phyloP scores from a whole-genome alignment of 2,329 filamentous ascomycete genomes.

The Alternaria brassicicola region DNA sequence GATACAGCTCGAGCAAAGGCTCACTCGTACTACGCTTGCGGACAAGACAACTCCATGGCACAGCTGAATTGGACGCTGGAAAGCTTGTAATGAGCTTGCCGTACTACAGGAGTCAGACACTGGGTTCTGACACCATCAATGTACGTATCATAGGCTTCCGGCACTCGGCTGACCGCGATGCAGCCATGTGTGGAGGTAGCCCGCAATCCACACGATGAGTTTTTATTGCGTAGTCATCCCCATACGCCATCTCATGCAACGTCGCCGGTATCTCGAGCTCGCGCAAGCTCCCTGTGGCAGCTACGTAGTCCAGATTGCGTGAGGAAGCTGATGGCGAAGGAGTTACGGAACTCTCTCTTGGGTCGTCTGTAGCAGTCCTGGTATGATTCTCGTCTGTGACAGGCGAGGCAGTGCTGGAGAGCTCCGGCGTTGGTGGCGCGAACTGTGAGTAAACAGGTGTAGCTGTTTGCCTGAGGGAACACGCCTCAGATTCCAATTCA shows the following conservation, averaged over 20 bases:
- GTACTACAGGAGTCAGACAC: conserved; percentile 21
- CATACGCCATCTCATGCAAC: conserved; percentile 26
- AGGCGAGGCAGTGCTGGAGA: conserved; percentile 29
- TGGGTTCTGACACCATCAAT: neutral
- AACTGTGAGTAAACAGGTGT: conserved; percentile 32
- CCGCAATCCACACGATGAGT: conserved; percentile 29
- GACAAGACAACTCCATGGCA: conserved; percentile 22
- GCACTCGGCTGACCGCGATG: conserved; percentile 27
- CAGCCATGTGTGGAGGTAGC: conserved; percentile 30
- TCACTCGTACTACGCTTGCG: conserved; percentile 36
- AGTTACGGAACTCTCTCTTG: conserved; percentile 19
- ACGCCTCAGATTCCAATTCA: conserved; percentile 39
- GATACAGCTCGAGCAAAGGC: conserved; percentile 28
- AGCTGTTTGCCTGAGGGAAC: conserved; percentile 31
- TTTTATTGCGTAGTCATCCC: conserved; percentile 16
- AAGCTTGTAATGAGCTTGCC: conserved; percentile 35
- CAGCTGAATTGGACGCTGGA: conserved; percentile 28
- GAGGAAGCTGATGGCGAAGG: conserved; percentile 13
- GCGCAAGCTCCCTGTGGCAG: conserved; percentile 9
- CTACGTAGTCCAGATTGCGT: conserved; percentile 11
- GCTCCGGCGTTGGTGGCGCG: conserved; percentile 22
- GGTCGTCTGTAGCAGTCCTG: conserved; percentile 1
- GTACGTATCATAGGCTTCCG: conserved; percentile 36
- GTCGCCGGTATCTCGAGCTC: conserved; percentile 18
- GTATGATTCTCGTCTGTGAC: conserved; percentile 19